A percentile compares a stretch with the other conserved stretches of the same genome.
These are phyloP conservation scores for Neurospora sp. DNA, from an alignment of 2,329 filamentous ascomycete species.

Conservation along the genomic window DNA sequence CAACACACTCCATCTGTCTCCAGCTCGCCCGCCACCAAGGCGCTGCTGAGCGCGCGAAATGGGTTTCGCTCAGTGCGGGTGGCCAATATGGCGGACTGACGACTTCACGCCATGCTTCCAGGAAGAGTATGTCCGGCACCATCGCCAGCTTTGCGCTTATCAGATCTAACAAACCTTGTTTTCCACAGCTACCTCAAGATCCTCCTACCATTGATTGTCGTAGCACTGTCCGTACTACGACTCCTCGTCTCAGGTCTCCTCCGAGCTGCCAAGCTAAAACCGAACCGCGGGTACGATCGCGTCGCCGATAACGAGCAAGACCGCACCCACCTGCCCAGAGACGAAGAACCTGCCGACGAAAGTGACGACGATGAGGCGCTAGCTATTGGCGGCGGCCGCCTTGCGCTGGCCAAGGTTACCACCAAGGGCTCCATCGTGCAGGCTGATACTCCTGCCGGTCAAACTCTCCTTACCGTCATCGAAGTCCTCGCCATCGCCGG, in stretches of 20 bases:
- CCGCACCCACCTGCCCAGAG: slow-evolving; percentile 43
- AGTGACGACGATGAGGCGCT: slow-evolving; percentile 51
- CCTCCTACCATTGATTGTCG: slow-evolving; percentile 64
- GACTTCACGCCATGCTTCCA: slow-evolving; percentile 56
- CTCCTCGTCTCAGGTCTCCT: slow-evolving; percentile 49
- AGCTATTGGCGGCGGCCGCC: slow-evolving; percentile 46
- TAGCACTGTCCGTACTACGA: slow-evolving; percentile 59
- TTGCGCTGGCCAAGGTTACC: slow-evolving; percentile 48
- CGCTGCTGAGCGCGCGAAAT: slow-evolving; percentile 18
- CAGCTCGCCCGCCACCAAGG: neutral
- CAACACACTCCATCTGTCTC: neutral
- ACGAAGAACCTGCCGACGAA: slow-evolving; percentile 30
- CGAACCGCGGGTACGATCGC: slow-evolving; percentile 43
- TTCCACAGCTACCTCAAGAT: slow-evolving; percentile 62
- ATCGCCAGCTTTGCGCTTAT: slow-evolving; percentile 2
- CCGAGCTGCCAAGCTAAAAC: slow-evolving; percentile 42
- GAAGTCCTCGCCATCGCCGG: slow-evolving; percentile 68
- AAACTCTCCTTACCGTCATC: slow-evolving; percentile 57
- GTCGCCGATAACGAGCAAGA: slow-evolving; percentile 35
- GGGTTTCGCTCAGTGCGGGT: slow-evolving; percentile 44
- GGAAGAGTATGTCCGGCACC: slow-evolving; percentile 48
- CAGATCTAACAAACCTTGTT: neutral
- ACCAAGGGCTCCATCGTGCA: slow-evolving; percentile 58
- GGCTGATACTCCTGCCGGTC: slow-evolving; percentile 64
- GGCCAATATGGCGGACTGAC: slow-evolving; percentile 53